A percentile compares a stretch with the other conserved stretches of the same genome.
Conservation (phyloP, 768 basidiomycete species). For the Cystoderma amianthinum region DNA sequence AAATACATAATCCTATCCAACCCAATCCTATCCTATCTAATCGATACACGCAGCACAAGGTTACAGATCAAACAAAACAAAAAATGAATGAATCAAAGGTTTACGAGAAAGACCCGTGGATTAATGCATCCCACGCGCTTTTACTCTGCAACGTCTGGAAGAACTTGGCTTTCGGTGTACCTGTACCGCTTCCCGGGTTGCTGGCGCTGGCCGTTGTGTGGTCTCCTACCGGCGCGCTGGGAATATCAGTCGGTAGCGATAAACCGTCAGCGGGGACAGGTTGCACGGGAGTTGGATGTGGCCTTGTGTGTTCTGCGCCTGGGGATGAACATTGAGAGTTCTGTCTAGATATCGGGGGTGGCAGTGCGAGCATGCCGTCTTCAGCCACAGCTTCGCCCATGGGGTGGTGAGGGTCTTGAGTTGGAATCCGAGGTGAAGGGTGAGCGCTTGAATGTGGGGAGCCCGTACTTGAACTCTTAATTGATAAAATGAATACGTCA, state of each 20-base stretch:
- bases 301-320: not conserved
- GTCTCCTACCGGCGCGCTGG: slow-evolving; percentile 9
- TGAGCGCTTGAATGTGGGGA: slow-evolving; percentile 9
- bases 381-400: too few species aligned
- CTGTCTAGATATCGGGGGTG: too few species aligned
- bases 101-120: slow-evolving; percentile 63
- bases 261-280: not conserved
- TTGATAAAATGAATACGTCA: not conserved
- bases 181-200: slow-evolving; percentile 11
- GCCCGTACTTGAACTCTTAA: slow-evolving; percentile 9
- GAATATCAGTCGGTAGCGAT: slow-evolving; percentile 4
- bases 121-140: slow-evolving; percentile 61
- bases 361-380: too few species aligned
- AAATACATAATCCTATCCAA: too few species aligned
- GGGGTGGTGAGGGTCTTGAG: too few species aligned
- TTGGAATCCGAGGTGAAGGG: slow-evolving; percentile 4
- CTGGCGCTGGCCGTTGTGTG: slow-evolving; percentile 4
- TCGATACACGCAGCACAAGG: too few species aligned
- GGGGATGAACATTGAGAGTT: not conserved
- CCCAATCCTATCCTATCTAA: too few species aligned
- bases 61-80: too few species aligned
- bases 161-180: slow-evolving; percentile 38
- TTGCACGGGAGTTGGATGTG: not conserved
- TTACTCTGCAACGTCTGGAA: slow-evolving; percentile 53
- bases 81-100: too few species aligned